Evolutionary conservation across 2,329 filamentous ascomycete species (phyloP).

Genomic region (Dichotomopilus funicola): DNA sequence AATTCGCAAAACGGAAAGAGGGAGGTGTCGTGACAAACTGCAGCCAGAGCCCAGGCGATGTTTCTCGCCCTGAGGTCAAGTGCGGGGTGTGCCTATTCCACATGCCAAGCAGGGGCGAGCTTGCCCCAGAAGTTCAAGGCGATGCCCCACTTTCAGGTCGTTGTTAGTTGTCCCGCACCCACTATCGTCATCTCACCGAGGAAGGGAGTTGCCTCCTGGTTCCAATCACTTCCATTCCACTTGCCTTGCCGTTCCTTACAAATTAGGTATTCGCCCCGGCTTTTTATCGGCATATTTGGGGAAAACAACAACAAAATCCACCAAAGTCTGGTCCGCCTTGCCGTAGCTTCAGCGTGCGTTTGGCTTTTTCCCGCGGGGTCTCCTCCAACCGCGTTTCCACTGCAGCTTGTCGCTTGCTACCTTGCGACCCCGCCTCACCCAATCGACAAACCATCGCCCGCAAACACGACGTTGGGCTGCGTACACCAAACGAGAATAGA

Average conservation of each 20-base stretch:
- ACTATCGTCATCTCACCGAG: background rate
- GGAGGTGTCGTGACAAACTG: conserved; percentile 1
- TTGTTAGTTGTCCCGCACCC: background rate
- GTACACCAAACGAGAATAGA: too few species aligned
- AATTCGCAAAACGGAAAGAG: conserved; percentile 11
- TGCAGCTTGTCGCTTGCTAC: background rate
- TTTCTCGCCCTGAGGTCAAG: background rate
- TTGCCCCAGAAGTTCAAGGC: background rate
- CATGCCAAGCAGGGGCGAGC: conserved; percentile 6
- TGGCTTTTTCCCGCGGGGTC: background rate
- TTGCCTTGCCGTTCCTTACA: conserved; percentile 14
- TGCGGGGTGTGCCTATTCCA: conserved; percentile 4
- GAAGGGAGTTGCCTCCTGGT: too few species aligned
- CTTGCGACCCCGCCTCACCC: background rate
- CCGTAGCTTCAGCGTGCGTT: background rate
- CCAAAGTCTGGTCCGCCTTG: background rate
- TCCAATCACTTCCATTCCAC: conserved; percentile 19
- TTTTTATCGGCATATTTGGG: background rate
- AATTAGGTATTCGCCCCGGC: conserved; percentile 4
- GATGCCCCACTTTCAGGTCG: conserved; percentile 5
- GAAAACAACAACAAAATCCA: background rate
- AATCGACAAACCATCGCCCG: background rate
- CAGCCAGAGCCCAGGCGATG: background rate
- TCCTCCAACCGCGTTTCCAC: background rate
- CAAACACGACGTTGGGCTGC: too few species aligned